phyloP scores from a whole-genome alignment of 2,329 filamentous ascomycete genomes.

The Fusarium bactridioides region DNA sequence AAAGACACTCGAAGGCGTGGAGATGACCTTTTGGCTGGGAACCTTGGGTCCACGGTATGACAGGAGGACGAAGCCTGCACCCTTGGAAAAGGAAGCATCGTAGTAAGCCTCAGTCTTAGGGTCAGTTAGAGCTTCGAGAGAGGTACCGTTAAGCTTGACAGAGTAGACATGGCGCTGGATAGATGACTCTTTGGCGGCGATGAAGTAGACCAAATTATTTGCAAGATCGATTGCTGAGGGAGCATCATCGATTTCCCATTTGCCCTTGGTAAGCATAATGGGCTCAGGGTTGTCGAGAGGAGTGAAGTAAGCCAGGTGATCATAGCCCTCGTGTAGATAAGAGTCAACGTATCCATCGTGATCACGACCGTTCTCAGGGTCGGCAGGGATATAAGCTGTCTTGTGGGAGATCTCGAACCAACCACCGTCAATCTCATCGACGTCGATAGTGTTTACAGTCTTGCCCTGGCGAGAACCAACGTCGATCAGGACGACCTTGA shows the following conservation, averaged over 20 bases:
- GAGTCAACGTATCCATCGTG: constrained; percentile 94
- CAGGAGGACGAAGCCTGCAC: constrained; percentile 83
- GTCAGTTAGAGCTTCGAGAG: constrained; percentile 77
- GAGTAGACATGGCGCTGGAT: constrained; percentile 93
- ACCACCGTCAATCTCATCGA: constrained; percentile 87
- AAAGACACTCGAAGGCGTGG: constrained; percentile 73
- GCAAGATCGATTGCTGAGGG: constrained; percentile 85
- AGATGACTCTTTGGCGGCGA: constrained; percentile 84
- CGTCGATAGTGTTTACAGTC: constrained; percentile 80
- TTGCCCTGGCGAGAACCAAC: constrained; percentile 76
- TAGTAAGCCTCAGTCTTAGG: constrained; percentile 80
- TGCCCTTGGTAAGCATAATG: constrained; percentile 82
- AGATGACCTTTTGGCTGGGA: constrained; percentile 90
- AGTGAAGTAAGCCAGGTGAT: constrained; percentile 93
- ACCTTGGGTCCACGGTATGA: constrained; percentile 84
- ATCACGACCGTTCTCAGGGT: constrained; percentile 75
- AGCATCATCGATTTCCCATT: constrained; percentile 90
- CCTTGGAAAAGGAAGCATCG: constrained; percentile 81
- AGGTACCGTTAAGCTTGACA: constrained; percentile 82
- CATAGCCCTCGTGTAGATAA: constrained; percentile 83
- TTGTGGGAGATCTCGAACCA: constrained; percentile 96
- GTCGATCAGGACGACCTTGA: constrained; percentile 88
- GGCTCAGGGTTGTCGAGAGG: constrained; percentile 86
- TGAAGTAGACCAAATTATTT: constrained; percentile 90
- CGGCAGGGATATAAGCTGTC: constrained; percentile 86